Evolutionary conservation across 257 asterid species (phyloP), one percentile per base, ranked within the genome.

Genomic region (Przewalskia tangutica): DNA sequence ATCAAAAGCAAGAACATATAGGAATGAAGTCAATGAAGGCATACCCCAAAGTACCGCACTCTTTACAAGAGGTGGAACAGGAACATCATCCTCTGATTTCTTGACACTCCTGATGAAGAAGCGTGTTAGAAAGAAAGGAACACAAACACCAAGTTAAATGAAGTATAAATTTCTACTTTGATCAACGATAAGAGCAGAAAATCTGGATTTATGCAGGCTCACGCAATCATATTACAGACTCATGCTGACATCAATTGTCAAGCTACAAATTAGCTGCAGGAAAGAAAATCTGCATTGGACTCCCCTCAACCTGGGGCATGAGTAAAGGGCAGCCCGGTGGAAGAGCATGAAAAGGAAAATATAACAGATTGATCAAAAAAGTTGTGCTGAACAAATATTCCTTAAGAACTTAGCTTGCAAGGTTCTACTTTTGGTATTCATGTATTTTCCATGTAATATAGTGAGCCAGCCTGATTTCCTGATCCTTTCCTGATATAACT

Each of bases 11-110:
- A 71, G 4, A 73, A 81, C 4, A 79, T 58, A 50, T 40, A n/a
- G 73, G 7, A 60, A 53, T 34, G 38, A 27, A 27, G 32, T 27
- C 32, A 27, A 27, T 27, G 32, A 85, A 84, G 82, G 63, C 83
- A 67, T 92, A 93, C 98, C 98, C 99, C 98, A 96, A 78, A 96
- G 97, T 67, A 91, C 90, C 34, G 99, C 98, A 82, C 98, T 93
- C 93, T 93, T 94, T 81, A 96, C 4, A 77, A 93, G 97, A 79
- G 98, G 99, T 44, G 99, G 99, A 83, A 96, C 93, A 75, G 98
- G 99, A 86, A 96, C 85, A 77, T 95, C 99, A 12, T 96, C 91
- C 73, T 94, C 98, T 12, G 99, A 94, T 86, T 88, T 94, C 80
- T 86, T 88, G 42, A 93, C 85, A 89, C 89, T 94, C 97, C 98